Conservation (phyloP, 768 basidiomycete species). For the Mycena metata region DNA sequence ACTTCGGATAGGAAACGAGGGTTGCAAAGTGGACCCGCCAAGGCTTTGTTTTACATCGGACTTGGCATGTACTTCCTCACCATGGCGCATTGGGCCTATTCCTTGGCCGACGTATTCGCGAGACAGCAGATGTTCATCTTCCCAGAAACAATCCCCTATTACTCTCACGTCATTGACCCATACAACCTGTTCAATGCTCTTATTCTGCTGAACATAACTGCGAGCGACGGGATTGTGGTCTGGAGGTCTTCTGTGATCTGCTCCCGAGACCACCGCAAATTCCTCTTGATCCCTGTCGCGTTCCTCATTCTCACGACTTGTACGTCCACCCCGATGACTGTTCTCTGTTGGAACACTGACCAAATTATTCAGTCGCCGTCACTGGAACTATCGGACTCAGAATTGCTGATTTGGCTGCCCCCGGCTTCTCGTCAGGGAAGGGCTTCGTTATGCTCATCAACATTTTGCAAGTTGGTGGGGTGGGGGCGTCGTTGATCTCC, state of each 20-base stretch:
- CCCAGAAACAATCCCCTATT: too few relatives aligned
- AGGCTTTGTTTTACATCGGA: too few relatives aligned
- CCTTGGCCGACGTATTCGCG: too few relatives aligned
- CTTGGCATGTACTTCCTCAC: too few relatives aligned
- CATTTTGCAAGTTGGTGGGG: conserved; percentile 12
- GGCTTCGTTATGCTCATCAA: neutral
- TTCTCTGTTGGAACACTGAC: too few relatives aligned
- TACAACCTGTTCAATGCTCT: too few relatives aligned
- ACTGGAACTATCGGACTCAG: conserved; percentile 12
- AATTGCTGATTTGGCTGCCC: neutral
- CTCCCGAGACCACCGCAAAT: neutral
- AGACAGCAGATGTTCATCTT: too few relatives aligned
- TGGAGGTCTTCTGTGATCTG: neutral
- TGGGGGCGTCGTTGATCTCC: conserved; percentile 16
- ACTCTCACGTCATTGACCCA: too few relatives aligned
- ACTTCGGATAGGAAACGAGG: too few relatives aligned
- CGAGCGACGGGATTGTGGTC: neutral
- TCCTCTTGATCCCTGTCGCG: neutral
- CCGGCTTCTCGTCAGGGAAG: neutral
- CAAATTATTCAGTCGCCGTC: conserved; percentile 3
- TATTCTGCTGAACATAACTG: too few relatives aligned
- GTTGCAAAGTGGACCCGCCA: too few relatives aligned
- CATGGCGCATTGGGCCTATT: too few relatives aligned
- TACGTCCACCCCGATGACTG: neutral
- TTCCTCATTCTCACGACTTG: neutral